These are phyloP conservation scores for Pichia kudriavzevii DNA, from an alignment of 1,139 yeast genomes.

Conservation along the genomic window DNA sequence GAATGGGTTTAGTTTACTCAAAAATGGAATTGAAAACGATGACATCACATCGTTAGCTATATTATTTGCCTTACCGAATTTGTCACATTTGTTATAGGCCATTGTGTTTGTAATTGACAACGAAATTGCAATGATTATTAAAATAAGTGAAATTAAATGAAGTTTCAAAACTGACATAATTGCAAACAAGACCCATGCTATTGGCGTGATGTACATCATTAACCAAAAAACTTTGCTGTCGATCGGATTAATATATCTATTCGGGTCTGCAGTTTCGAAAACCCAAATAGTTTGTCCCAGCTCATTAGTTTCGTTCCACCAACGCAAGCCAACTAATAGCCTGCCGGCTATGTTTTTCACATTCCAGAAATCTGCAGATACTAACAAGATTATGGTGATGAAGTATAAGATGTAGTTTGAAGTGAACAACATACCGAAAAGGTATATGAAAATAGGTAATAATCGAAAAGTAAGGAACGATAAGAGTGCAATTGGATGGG, in stretches of 20 bases:
- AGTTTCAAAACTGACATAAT: constrained; percentile 70
- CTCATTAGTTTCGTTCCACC: constrained; percentile 80
- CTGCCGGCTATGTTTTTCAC: constrained; percentile 88
- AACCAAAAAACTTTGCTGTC: constrained; percentile 88
- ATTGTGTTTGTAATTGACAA: constrained; percentile 75
- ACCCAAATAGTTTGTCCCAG: constrained; percentile 79
- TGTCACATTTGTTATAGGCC: constrained; percentile 88
- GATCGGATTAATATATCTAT: constrained; percentile 77
- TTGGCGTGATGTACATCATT: constrained; percentile 66
- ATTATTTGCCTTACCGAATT: constrained; percentile 71
- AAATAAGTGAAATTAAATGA: constrained; percentile 63
- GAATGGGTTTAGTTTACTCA: constrained; percentile 47
- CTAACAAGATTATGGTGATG: constrained; percentile 63
- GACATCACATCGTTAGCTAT: constrained; percentile 33
- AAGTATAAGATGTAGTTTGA: constrained; percentile 67
- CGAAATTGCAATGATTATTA: constrained; percentile 58
- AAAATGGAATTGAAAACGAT: constrained; percentile 39
- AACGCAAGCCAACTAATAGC: constrained; percentile 80
- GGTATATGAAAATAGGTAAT: constrained; percentile 56
- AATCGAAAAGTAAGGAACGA: constrained; percentile 58
- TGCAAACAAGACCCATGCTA: constrained; percentile 66
- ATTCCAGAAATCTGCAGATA: constrained; percentile 91
- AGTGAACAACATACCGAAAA: constrained; percentile 64
- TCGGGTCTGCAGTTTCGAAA: constrained; percentile 80
- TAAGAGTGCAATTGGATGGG: constrained; percentile 75